Base-by-base conservation (phyloP, 305 asterid species). In the Fraxinus latifolia region DNA sequence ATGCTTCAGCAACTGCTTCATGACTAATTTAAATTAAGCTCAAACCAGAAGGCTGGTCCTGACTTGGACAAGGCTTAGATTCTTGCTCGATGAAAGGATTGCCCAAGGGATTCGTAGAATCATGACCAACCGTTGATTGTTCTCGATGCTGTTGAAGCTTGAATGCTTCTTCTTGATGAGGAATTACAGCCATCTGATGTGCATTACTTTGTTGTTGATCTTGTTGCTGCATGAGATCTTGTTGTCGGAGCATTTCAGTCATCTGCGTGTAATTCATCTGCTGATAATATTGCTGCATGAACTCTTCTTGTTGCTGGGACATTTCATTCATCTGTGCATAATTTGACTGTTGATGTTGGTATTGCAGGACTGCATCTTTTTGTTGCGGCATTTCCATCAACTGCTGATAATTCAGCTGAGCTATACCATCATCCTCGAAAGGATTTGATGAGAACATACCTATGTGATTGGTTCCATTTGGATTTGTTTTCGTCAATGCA, bases 31-130 rank as follows among this genome's bases (percentile, higher is more conserved):
- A 89, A 71, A 91, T 84, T 36, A 84, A 86, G 84, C 92, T 87
- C 32, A 84, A 72, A 29, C 42, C 77, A 34, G 82, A 77, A 74
- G 89, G 14, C 58, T 70, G 84, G 65, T 67, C 82, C 79, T 82
- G 87, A 76, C 89, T 82, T 21, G 84, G 82, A 77, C 71, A 31
- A 15, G 90, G 42, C 72, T 80, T 33, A 1, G 84, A 74, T 77
- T 70, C 83, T 84, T 85, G 89, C 50, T 87, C 89, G 25, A 47
- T 74, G 75, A 91, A 91, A 25, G 97, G 93, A 84, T 92, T 88
- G 76, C 87, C 91, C n/a, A 88, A 83, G 32, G 85, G 87, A 29
- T 76, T 83, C 11, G 79, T 11, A 2, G 86, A 55, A 39, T 83
- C 89, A 21, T 77, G 14, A 58, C 80, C 89, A 29, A 71, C 53